Base-by-base conservation (phyloP, 1,284 basidiomycete species). In the Omphalotus olearius region DNA sequence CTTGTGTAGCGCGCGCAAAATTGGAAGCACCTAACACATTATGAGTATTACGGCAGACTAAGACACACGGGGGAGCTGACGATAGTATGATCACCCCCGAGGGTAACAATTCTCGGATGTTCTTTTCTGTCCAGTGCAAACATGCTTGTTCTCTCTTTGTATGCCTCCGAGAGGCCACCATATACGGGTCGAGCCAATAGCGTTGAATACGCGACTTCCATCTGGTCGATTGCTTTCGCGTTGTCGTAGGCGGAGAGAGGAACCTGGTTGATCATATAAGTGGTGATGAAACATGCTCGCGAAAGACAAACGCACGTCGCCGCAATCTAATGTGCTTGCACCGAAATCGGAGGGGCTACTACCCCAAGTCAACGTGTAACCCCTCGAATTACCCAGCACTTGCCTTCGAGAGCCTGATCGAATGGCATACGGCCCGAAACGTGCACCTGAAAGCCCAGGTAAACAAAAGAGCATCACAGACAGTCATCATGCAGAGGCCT, bases 11-110 rank as follows among this genome's bases (percentile, higher is more conserved):
- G 82, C 70, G 30, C 82, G 75, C 2, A 86, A 70, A 49, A 85
- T 82, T 9, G 82, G 82, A 13, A 80, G 71, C 17, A 64, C 63
- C 62, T 64, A 14, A 20, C 7, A 16, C 35, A 13, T 14, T 3
- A 14, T 41, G 13, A 42, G 42, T 23, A 45, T 11, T 2, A 30
- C 25, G 35, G n/a, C 18, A 25, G 26, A 30, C 23, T 13, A 6
- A 16, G 28, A 30, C 4, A 20, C n/a, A 7, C 13, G 14, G 26
- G 20, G 18, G 20, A 26, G 43, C 54, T 28, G 26, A 82, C 80
- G 48, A 85, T 80, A 0, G 83, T 81, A 60, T 85, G 82, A 57
- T 85, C 84, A 1, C 84, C 84, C 2, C 83, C 83, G 14, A 86
- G 72, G 64, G 75, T 79, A 47, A 86, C 60, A 25, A 85, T 75